Percentiles rank a stretch among this genome's conserved stretches.
These are phyloP conservation scores for Sarocladiaceae sp. DNA, from an alignment of 2,329 filamentous ascomycete species.

Conservation along the genomic window DNA sequence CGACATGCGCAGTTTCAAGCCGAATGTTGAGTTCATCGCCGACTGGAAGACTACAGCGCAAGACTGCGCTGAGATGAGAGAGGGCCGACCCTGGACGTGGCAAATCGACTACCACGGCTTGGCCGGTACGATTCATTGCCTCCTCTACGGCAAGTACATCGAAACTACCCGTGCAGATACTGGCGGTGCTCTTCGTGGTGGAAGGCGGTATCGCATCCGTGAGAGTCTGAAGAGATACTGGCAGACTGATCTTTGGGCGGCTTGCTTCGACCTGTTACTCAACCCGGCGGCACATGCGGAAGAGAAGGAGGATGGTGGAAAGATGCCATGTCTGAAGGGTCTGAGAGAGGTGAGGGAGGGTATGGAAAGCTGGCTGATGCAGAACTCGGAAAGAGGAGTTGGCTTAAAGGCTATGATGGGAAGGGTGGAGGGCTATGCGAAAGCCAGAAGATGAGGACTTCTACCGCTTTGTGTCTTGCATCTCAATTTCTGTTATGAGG, in stretches of 20 bases:
- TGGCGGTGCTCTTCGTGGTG: constrained; percentile 52
- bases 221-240: constrained; percentile 92
- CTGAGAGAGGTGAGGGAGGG: constrained; percentile 65
- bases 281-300: constrained; percentile 71
- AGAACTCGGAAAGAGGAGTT: constrained; percentile 76
- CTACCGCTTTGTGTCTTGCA: neutral
- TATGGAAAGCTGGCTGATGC: constrained; percentile 82
- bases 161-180: constrained; percentile 63
- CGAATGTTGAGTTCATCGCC: constrained; percentile 77
- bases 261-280: constrained; percentile 78
- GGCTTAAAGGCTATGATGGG: constrained; percentile 66
- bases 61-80: constrained; percentile 94
- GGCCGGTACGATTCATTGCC: constrained; percentile 79
- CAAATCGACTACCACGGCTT: constrained; percentile 96
- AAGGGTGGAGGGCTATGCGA: constrained; percentile 53
- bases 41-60: constrained; percentile 88
- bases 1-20: constrained; percentile 81
- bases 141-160: constrained; percentile 94
- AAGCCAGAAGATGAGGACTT: constrained; percentile 24
- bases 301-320: constrained; percentile 41
- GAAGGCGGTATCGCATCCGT: constrained; percentile 71
- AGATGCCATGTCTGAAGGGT: constrained; percentile 68
- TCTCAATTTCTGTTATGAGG: neutral
- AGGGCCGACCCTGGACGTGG: constrained; percentile 92
- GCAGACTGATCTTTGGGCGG: constrained; percentile 87